Evolutionary conservation across 108 stramenopile species (phyloP).

Genomic region (Cyclotella distinguenda): DNA sequence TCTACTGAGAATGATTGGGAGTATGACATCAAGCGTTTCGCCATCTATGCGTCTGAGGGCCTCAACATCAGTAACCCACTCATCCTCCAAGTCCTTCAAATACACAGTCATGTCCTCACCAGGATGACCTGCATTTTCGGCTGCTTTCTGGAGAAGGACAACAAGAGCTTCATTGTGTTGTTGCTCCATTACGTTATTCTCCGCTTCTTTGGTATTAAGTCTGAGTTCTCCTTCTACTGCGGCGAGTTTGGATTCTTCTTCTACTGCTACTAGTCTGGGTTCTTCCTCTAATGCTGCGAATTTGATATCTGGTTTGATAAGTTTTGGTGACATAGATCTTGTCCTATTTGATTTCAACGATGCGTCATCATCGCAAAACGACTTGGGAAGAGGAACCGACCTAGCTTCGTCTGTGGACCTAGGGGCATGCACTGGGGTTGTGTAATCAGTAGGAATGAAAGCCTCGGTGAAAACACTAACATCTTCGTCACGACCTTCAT

Average conservation of each 20-base stretch:
- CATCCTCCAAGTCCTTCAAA: slow-evolving; percentile 36
- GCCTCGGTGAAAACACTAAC: background rate
- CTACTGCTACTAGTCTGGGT: too few relatives aligned
- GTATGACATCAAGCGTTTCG: slow-evolving; percentile 32
- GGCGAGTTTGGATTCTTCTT: too few relatives aligned
- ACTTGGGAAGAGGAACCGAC: slow-evolving; percentile 30
- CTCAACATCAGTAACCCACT: slow-evolving; percentile 54
- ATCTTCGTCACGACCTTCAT: slow-evolving; percentile 16
- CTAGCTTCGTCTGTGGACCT: background rate
- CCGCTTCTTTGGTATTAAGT: too few relatives aligned
- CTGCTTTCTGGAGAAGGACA: slow-evolving; percentile 42
- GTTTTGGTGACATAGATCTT: too few relatives aligned
- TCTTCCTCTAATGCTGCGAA: too few relatives aligned
- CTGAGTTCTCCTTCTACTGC: too few relatives aligned
- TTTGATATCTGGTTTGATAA: too few relatives aligned
- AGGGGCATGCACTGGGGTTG: slow-evolving; percentile 12
- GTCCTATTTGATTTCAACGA: too few relatives aligned
- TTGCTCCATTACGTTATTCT: too few relatives aligned
- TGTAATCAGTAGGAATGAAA: slow-evolving; percentile 17
- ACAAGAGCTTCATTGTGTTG: slow-evolving; percentile 22
- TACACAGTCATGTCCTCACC: slow-evolving; percentile 40
- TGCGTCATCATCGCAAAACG: slow-evolving; percentile 24
- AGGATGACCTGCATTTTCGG: slow-evolving; percentile 40
- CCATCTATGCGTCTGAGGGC: slow-evolving; percentile 40
- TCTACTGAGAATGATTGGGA: slow-evolving; percentile 44